A percentile compares a stretch with the other conserved stretches of the same genome.
These are phyloP conservation scores for Panaeolus papilionaceus DNA, from an alignment of 768 basidiomycete genomes.

Conservation along the genomic window DNA sequence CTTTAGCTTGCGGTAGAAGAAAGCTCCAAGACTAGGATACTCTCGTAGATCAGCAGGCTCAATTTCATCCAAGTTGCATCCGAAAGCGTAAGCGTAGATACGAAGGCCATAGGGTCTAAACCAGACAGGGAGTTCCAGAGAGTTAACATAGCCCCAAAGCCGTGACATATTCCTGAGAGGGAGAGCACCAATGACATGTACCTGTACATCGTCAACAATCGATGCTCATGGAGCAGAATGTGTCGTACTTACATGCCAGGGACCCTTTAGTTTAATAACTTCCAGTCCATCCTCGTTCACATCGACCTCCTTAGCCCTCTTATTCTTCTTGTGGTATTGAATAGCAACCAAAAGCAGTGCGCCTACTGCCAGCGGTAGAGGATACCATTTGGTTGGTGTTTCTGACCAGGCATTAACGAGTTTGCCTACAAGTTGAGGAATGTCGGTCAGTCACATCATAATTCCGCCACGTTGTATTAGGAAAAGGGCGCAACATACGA, in stretches of 20 bases:
- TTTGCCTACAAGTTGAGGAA: slow-evolving; percentile 48
- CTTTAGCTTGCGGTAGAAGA: slow-evolving; percentile 92
- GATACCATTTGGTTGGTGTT: slow-evolving; percentile 96
- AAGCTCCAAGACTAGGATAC: slow-evolving; percentile 90
- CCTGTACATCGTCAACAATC: slow-evolving; percentile 48
- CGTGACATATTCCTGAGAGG: slow-evolving; percentile 96
- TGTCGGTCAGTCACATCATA: slow-evolving; percentile 13
- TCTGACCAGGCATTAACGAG: slow-evolving; percentile 81
- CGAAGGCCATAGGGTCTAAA: slow-evolving; percentile 90
- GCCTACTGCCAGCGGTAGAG: slow-evolving; percentile 89
- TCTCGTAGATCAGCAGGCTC: slow-evolving; percentile 77
- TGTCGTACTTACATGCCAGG: slow-evolving; percentile 81
- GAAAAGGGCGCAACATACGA: slow-evolving; percentile 43
- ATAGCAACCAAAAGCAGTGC: slow-evolving; percentile 85
- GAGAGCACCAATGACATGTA: slow-evolving; percentile 95
- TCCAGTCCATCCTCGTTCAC: slow-evolving; percentile 87
- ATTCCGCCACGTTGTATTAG: background rate
- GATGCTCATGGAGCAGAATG: slow-evolving; percentile 1
- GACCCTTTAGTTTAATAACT: slow-evolving; percentile 82
- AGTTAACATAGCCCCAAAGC: slow-evolving; percentile 96
- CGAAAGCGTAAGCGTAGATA: slow-evolving; percentile 87
- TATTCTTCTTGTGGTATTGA: slow-evolving; percentile 70
- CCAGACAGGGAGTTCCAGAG: slow-evolving; percentile 93
- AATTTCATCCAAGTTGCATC: slow-evolving; percentile 93
- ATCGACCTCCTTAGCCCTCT: slow-evolving; percentile 63